Conservation (phyloP, 169 alveolate species). For the Sarcocystis neurona region DNA sequence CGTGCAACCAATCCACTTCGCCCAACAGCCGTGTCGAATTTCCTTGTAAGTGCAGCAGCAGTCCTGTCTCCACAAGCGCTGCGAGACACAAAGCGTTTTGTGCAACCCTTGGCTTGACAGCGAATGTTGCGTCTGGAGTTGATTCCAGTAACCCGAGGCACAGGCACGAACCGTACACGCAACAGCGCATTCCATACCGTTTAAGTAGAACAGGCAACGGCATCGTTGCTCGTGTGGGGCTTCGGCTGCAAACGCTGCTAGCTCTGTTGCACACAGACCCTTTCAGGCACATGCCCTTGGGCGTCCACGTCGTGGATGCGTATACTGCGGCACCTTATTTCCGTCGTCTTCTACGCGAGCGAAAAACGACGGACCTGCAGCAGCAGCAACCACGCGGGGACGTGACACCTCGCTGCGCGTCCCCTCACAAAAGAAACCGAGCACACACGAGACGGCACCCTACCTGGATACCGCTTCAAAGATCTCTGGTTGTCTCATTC, state of each 20-base stretch:
- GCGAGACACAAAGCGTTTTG: not conserved
- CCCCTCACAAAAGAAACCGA: not conserved
- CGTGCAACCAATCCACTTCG: not conserved
- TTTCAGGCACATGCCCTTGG: not conserved
- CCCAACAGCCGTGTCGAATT: not conserved
- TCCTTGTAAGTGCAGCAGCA: not conserved
- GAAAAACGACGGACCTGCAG: not conserved
- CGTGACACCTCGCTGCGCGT: no score
- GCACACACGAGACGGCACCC: not conserved
- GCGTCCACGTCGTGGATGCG: not conserved
- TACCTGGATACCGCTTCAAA: not conserved
- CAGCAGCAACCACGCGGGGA: no score
- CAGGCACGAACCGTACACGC: not conserved
- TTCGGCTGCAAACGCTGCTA: not conserved
- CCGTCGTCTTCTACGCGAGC: not conserved
- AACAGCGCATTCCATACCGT: not conserved
- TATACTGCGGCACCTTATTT: not conserved
- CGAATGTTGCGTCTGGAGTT: not conserved
- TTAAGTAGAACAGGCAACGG: not conserved
- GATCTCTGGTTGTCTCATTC: not conserved
- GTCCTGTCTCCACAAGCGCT: not conserved
- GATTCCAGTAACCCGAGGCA: not conserved
- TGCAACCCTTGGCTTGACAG: not conserved
- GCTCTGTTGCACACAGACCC: slow-evolving; percentile 5
- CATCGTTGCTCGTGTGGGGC: slow-evolving; percentile 1